Conservation (phyloP, 192 early-diverging fungal species). For the Entomortierella lignicola region DNA sequence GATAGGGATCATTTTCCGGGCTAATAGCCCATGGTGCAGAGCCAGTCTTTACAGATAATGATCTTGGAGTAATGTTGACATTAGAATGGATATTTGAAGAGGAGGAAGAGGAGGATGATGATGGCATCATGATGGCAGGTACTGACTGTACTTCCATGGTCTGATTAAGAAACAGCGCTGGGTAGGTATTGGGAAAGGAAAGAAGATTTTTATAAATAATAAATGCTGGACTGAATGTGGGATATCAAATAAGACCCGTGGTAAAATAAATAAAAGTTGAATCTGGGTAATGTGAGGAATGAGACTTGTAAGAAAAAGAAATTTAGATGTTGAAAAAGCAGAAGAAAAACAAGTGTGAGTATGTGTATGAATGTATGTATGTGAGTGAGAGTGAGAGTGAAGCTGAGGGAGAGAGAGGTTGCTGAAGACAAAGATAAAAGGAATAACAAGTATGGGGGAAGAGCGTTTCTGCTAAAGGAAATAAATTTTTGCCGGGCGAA, state of each 20-base stretch:
- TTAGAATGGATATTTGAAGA: slow-evolving; percentile 8
- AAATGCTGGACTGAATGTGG: no score
- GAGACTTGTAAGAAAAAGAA: no score
- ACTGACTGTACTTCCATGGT: slow-evolving; percentile 34
- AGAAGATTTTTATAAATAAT: background rate
- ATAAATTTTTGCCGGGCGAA: background rate
- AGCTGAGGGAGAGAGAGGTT: no score
- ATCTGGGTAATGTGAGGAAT: no score
- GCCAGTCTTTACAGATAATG: background rate
- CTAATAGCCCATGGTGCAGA: slow-evolving; percentile 6
- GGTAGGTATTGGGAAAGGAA: background rate
- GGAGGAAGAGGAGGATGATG: slow-evolving; percentile 1
- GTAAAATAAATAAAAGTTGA: no score
- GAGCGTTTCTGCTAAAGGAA: background rate
- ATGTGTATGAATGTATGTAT: no score
- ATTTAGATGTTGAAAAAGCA: no score
- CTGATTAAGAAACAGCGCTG: slow-evolving; percentile 1
- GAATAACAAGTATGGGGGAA: no score
- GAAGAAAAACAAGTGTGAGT: no score
- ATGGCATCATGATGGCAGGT: slow-evolving; percentile 12
- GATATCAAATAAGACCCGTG: no score
- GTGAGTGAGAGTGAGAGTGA: no score
- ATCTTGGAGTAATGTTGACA: background rate
- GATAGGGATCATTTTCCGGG: slow-evolving; percentile 38
- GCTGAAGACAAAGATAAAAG: no score